A percentile compares a stretch with the other conserved stretches of the same genome.
phyloP scores from a whole-genome alignment of 345 rosid species.

The Leavenworthia alabamica region DNA sequence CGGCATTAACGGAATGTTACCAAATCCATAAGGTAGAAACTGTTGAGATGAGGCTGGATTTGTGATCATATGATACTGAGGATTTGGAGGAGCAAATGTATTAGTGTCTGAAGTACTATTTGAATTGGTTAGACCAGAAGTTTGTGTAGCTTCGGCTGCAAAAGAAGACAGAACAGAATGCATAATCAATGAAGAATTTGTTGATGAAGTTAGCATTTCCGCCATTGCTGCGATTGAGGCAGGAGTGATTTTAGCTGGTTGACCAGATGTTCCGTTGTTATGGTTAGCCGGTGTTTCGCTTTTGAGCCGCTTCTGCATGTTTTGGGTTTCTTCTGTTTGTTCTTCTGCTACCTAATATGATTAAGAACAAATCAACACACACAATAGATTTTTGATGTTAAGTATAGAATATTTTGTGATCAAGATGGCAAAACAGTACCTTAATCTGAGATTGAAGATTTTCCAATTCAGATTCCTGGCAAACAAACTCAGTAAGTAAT shows the following conservation, averaged over 20 bases:
- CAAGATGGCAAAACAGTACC: slow-evolving; percentile 32
- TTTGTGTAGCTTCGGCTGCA: slow-evolving; percentile 82
- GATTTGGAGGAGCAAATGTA: slow-evolving; percentile 31
- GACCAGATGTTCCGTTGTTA: slow-evolving; percentile 35
- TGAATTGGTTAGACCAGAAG: slow-evolving; percentile 42
- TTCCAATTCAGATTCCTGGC: slow-evolving; percentile 79
- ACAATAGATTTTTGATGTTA: neutral
- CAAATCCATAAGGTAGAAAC: slow-evolving; percentile 52
- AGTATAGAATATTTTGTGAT: neutral
- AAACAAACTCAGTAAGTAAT: neutral
- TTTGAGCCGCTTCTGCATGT: slow-evolving; percentile 51
- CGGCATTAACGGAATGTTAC: slow-evolving; percentile 48
- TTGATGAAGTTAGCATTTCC: slow-evolving; percentile 62
- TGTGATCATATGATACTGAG: slow-evolving; percentile 53
- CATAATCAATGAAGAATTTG: slow-evolving; percentile 77
- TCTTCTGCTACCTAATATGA: slow-evolving; percentile 66
- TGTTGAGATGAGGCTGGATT: slow-evolving; percentile 43
- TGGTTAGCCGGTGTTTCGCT: slow-evolving; percentile 24
- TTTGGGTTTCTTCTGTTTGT: slow-evolving; percentile 52
- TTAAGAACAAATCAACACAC: neutral
- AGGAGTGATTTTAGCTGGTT: slow-evolving; percentile 50
- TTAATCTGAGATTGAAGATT: slow-evolving; percentile 68
- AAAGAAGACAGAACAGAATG: slow-evolving; percentile 78
- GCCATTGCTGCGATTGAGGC: slow-evolving; percentile 83
- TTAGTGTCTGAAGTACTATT: slow-evolving; percentile 38